A percentile compares a stretch with the other conserved stretches of the same genome.
Conservation (phyloP, 2,329 filamentous ascomycete genomes). For the Aspergillus awamori region DNA sequence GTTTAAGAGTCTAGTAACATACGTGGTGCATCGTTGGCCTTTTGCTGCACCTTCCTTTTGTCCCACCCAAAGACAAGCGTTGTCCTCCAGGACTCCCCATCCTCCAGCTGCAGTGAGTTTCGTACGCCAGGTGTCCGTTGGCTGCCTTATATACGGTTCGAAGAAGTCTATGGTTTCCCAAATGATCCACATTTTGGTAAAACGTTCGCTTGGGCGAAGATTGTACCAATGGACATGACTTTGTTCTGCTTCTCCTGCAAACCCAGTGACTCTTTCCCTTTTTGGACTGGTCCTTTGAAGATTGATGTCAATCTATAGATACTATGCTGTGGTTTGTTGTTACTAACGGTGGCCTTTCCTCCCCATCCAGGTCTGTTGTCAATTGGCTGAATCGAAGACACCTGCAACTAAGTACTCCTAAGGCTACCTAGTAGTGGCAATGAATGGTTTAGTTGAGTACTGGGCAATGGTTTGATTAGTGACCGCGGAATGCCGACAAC, state of each 20-base stretch:
- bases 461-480: not conserved
- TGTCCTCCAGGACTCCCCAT: not conserved
- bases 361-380: not conserved
- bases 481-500: conserved; percentile 13
- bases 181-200: conserved; percentile 11
- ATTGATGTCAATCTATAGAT: too few relatives aligned
- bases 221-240: not conserved
- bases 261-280: not conserved
- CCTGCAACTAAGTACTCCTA: not conserved
- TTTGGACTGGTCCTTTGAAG: not conserved
- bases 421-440: not conserved
- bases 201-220: not conserved
- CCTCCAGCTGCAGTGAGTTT: not conserved
- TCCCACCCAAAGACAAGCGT: not conserved
- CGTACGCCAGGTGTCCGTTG: not conserved
- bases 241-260: not conserved
- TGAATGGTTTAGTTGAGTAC: not conserved
- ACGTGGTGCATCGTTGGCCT: conserved; percentile 2
- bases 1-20: not conserved
- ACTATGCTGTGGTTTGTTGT: not conserved
- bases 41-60: not conserved
- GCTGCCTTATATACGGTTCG: too few relatives aligned
- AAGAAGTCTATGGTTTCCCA: not conserved
- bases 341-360: not conserved
- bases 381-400: not conserved